Conservation (phyloP, 179 eudicot genomes). For the Drosera spatulata region DNA sequence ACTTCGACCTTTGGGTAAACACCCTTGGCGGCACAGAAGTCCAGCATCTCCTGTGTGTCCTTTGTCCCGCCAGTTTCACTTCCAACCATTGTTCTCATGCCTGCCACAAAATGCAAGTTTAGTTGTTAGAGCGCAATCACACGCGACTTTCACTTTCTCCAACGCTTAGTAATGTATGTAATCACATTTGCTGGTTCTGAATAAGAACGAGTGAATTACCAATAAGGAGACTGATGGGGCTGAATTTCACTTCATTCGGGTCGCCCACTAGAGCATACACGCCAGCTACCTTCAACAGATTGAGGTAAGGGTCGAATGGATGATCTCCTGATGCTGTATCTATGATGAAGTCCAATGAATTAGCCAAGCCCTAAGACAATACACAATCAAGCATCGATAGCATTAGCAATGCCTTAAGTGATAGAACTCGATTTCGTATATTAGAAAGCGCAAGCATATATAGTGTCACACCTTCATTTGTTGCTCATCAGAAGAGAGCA, state of each 20-base stretch:
- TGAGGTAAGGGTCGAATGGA: conserved; percentile 50
- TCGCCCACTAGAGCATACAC: conserved; percentile 53
- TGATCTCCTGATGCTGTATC: conserved; percentile 77
- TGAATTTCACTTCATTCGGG: conserved; percentile 56
- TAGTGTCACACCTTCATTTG: conserved; percentile 43
- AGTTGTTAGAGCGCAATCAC: too few relatives aligned
- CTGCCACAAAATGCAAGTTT: background rate
- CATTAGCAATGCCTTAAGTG: too few relatives aligned
- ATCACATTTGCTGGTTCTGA: too few relatives aligned
- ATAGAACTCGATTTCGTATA: too few relatives aligned
- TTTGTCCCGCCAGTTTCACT: background rate
- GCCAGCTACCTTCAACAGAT: conserved; percentile 58
- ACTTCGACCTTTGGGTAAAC: conserved; percentile 5
- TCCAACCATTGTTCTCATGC: background rate
- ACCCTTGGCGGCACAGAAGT: conserved; percentile 1
- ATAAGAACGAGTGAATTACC: conserved; percentile 20
- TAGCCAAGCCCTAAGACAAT: conserved; percentile 22
- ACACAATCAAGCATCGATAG: too few relatives aligned
- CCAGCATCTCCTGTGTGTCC: conserved; percentile 4
- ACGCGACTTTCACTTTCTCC: too few relatives aligned
- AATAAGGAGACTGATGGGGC: conserved; percentile 41
- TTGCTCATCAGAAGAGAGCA: conserved; percentile 59
- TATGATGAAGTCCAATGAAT: conserved; percentile 63
- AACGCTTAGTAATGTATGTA: too few relatives aligned
- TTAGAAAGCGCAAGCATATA: too few relatives aligned